These are phyloP conservation scores for Calcarisporium arbuscula DNA, from an alignment of 2,329 filamentous ascomycete genomes.

Conservation along the genomic window DNA sequence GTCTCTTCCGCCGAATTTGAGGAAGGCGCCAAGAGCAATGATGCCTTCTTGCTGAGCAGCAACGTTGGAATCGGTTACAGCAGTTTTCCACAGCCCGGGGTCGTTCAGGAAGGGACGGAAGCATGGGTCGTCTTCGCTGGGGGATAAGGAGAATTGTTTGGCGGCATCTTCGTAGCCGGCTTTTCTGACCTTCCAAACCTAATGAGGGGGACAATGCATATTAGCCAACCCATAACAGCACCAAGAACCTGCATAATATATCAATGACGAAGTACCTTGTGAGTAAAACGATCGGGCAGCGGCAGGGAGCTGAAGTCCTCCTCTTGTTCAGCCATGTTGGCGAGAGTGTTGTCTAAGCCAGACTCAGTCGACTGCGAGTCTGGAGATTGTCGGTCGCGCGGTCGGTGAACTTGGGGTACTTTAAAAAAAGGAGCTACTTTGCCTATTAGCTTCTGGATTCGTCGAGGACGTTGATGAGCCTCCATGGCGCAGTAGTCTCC, in stretches of 20 bases:
- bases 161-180: slow-evolving; percentile 88
- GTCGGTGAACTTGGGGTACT: slow-evolving; percentile 13
- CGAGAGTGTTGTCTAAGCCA: slow-evolving; percentile 11
- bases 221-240: slow-evolving; percentile 7
- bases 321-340: slow-evolving; percentile 70
- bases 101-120: slow-evolving; percentile 87
- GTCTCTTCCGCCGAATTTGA: slow-evolving; percentile 82
- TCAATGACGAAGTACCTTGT: slow-evolving; percentile 54
- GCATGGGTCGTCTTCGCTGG: slow-evolving; percentile 76
- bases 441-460: slow-evolving; percentile 24
- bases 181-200: slow-evolving; percentile 97
- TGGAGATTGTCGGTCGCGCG: slow-evolving; percentile 13
- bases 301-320: slow-evolving; percentile 78
- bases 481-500: slow-evolving; percentile 15
- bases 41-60: slow-evolving; percentile 94
- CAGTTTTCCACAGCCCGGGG: slow-evolving; percentile 81
- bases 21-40: slow-evolving; percentile 78
- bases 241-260: too few species aligned
- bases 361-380: slow-evolving; percentile 11
- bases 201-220: too few species aligned
- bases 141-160: slow-evolving; percentile 77
- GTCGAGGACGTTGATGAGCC: slow-evolving; percentile 13
- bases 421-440: slow-evolving; percentile 19
- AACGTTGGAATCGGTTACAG: slow-evolving; percentile 90
- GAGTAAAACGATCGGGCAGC: slow-evolving; percentile 71